Conservation (phyloP, 2,329 filamentous ascomycete genomes). For the Epicoccum sorghinum region DNA sequence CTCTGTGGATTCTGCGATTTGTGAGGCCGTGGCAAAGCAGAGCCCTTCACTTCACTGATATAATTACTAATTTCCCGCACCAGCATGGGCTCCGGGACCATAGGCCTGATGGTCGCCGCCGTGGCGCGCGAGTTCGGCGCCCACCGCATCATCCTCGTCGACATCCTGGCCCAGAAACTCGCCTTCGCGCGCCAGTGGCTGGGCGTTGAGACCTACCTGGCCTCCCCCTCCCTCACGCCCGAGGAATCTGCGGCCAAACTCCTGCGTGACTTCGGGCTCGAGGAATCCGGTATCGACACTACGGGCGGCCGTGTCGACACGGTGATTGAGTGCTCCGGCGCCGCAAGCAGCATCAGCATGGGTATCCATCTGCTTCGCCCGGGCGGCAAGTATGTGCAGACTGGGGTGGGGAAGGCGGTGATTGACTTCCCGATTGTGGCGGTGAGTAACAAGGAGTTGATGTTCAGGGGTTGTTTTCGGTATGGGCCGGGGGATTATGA, state of each 20-base stretch:
- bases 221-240: conserved; percentile 58
- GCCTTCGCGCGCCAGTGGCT: conserved; percentile 80
- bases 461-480: conserved; percentile 40
- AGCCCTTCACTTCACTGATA: not conserved
- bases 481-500: conserved; percentile 43
- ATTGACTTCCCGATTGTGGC: conserved; percentile 94
- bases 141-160: conserved; percentile 85
- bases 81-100: conserved; percentile 67
- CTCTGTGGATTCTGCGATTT: no score
- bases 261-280: conserved; percentile 66
- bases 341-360: conserved; percentile 82
- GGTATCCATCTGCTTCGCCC: conserved; percentile 89
- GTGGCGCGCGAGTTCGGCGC: conserved; percentile 73
- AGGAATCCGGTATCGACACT: conserved; percentile 56
- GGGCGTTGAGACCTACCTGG: conserved; percentile 77
- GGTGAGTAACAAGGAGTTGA: conserved; percentile 82
- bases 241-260: conserved; percentile 68
- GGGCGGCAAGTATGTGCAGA: conserved; percentile 93
- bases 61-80: no score
- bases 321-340: conserved; percentile 89
- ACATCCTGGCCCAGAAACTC: conserved; percentile 83
- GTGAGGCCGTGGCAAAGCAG: no score
- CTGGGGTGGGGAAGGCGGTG: conserved; percentile 90
- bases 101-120: conserved; percentile 81
- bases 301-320: conserved; percentile 78